A percentile compares a stretch with the other conserved stretches of the same genome.
Conservation (phyloP, 257 asterid genomes). For the Solanum pinnatisectum region DNA sequence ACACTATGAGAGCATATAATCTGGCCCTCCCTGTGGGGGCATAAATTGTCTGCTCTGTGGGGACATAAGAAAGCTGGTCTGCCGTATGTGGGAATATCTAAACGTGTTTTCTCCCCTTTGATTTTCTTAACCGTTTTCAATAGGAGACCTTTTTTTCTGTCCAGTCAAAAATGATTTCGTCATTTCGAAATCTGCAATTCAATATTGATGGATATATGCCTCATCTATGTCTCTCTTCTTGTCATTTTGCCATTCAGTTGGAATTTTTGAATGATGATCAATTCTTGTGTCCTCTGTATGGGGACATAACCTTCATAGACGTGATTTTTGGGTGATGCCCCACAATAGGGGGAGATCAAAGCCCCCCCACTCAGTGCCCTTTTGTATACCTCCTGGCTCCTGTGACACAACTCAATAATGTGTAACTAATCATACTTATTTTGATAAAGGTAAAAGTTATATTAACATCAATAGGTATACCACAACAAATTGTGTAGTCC, state of each 20-base stretch:
- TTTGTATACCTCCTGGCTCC: neutral
- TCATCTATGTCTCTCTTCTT: neutral
- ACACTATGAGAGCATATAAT: neutral
- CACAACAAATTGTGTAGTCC: neutral
- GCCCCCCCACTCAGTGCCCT: neutral
- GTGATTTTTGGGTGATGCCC: neutral
- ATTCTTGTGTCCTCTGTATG: neutral
- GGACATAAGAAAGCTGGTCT: neutral
- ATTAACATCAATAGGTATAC: neutral
- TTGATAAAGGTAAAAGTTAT: neutral
- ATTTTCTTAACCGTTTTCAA: neutral
- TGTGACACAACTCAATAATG: neutral
- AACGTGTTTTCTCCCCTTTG: neutral
- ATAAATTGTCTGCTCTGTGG: neutral
- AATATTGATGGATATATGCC: neutral
- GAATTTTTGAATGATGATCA: neutral
- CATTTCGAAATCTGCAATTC: neutral
- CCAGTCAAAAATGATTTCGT: neutral
- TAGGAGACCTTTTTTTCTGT: neutral
- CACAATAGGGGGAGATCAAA: neutral
- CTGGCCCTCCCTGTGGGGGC: neutral
- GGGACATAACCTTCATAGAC: neutral
- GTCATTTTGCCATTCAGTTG: neutral
- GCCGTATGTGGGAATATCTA: neutral
- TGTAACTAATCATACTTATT: neutral